Base-by-base conservation (phyloP, 768 basidiomycete genomes). In the Pholiota microspora region DNA sequence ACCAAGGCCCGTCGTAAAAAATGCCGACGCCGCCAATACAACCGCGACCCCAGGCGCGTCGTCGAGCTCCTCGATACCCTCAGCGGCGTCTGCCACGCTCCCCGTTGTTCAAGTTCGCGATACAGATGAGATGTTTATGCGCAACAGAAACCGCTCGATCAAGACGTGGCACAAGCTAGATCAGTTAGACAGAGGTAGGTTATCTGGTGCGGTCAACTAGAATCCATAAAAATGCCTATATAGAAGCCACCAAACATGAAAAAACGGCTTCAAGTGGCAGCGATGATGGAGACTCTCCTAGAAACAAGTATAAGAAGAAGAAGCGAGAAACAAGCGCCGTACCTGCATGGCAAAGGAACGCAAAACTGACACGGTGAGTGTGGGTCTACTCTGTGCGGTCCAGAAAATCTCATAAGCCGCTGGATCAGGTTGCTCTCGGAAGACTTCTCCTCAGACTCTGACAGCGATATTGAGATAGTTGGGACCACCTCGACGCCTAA, bases 111-210 rank as follows among this genome's bases (percentile, higher is more conserved):
- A 71, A 45, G 68, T 73, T 18, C 66, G 79, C 9, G 85, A 89
- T 54, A 82, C 81, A 47, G 88, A 92, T 66, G 82, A 80, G 13
- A 73, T 82, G 67, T 92, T 91, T 60, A 79, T 90, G 62, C 80
- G 80, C 47, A 92, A 90, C 65, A 74, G 71, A 40, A 78, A 78
- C 55, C 74, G 87, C 48, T 80, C 81, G 4, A 64, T 73, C 3
- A 71, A 77, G 49, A 72, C 77, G 2, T 89, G 89, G 86, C 80
- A 74, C 63, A 77, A 76, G 54, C 66, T 92, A 36, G 78, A 84
- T 23, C 71, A 80, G 63, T 68, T 78, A 12, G 77, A 76, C 42
- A 82, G 82, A 67, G 78, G 89, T 89, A 12, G 18, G 40, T 58
- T 49, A 74, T 56, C 24, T 36, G 44, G 1, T 50, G 8, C 13